Conservation (phyloP, 2,329 filamentous ascomycete species). For the Didymella arachidicola region DNA sequence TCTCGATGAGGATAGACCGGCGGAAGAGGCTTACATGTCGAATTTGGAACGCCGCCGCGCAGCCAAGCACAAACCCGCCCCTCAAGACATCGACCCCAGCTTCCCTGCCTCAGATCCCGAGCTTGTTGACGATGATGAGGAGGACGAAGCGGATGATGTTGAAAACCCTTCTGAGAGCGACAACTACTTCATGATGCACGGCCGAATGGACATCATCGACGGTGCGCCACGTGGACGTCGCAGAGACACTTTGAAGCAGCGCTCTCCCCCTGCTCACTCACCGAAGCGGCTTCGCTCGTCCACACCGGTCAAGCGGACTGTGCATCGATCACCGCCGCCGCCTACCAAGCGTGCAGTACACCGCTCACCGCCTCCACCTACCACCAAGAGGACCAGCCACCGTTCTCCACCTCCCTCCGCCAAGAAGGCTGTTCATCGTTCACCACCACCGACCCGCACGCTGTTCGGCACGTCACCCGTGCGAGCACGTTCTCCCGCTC, state of each 20-base stretch:
- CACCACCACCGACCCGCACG: constrained; percentile 58
- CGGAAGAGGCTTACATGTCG: constrained; percentile 93
- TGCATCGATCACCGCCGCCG: constrained; percentile 46
- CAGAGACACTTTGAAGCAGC: constrained; percentile 41
- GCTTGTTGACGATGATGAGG: constrained; percentile 77
- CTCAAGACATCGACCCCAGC: constrained; percentile 92
- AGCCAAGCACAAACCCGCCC: constrained; percentile 80
- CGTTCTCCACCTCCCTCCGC: constrained; percentile 40
- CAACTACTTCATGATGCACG: constrained; percentile 73
- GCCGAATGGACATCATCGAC: constrained; percentile 73
- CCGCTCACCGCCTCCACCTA: constrained; percentile 31
- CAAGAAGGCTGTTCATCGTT: constrained; percentile 32
- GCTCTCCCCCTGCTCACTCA: constrained; percentile 25
- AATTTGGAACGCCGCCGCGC: constrained; percentile 82
- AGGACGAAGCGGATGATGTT: constrained; percentile 56
- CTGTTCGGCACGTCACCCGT: constrained; percentile 76
- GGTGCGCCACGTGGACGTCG: constrained; percentile 54
- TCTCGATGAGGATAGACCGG: constrained; percentile 88
- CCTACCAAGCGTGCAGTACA: constrained; percentile 57
- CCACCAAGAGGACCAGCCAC: constrained; percentile 19
- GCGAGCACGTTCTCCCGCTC: constrained; percentile 58
- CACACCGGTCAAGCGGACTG: constrained; percentile 14
- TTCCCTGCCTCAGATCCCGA: constrained; percentile 96
- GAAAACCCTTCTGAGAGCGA: constrained; percentile 65
- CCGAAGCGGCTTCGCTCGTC: constrained; percentile 34